Conservation (phyloP, 2,329 filamentous ascomycete species). For the Exophiala lecanii-corni region DNA sequence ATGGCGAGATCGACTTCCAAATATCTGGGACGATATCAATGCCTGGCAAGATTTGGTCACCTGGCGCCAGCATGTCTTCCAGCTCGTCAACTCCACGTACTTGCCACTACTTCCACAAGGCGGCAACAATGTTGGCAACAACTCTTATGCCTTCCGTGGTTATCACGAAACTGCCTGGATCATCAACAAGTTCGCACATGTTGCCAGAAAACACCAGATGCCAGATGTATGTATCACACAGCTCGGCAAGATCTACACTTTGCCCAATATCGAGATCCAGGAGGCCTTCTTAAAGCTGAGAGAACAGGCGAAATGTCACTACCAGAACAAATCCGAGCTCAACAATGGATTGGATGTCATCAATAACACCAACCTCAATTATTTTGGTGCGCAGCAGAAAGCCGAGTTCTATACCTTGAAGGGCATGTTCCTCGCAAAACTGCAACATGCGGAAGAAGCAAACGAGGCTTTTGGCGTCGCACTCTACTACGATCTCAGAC, state of each 20-base stretch:
- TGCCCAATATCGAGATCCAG: conserved; percentile 99
- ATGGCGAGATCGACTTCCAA: conserved; percentile 92
- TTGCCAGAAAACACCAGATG: conserved; percentile 92
- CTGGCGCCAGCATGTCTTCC: conserved; percentile 98
- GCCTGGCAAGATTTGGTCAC: conserved; percentile 99
- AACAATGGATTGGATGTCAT: conserved; percentile 94
- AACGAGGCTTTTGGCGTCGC: conserved; percentile 93
- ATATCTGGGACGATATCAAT: conserved; percentile 99
- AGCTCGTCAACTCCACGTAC: conserved; percentile 92
- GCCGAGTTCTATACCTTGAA: conserved; percentile 99
- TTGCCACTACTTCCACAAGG: conserved; percentile 75
- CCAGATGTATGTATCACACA: conserved; percentile 97
- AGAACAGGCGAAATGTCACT: conserved; percentile 99
- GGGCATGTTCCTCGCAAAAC: conserved; percentile 97
- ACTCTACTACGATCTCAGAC: conserved; percentile 88
- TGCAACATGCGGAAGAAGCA: conserved; percentile 84
- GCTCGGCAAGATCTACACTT: conserved; percentile 93
- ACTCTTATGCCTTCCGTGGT: conserved; percentile 92
- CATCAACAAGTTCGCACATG: conserved; percentile 97
- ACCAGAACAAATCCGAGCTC: conserved; percentile 89
- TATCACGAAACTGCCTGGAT: conserved; percentile 99
- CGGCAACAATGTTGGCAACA: conserved; percentile 71
- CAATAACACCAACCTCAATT: conserved; percentile 98
- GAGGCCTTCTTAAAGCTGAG: conserved; percentile 96
- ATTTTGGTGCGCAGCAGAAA: conserved; percentile 93